phyloP scores from a whole-genome alignment of 116 monocot genomes.

The Papilionanthe hybrid region DNA sequence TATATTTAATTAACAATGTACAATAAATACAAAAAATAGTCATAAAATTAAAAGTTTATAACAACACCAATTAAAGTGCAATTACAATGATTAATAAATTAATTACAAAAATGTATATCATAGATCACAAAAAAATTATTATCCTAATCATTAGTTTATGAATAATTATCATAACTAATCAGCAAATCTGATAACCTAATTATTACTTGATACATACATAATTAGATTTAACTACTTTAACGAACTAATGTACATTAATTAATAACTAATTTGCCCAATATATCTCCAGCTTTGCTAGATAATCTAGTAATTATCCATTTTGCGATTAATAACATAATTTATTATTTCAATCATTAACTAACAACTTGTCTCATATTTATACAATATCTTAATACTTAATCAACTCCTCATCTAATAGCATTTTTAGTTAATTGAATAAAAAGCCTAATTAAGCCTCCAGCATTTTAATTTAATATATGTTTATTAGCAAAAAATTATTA shows the following conservation, averaged over 20 bases:
- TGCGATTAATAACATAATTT: not conserved
- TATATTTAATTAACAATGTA: not conserved
- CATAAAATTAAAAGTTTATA: not conserved
- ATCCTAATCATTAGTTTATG: not conserved
- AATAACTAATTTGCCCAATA: not conserved
- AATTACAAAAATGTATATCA: not conserved
- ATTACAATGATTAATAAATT: not conserved
- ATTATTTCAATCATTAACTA: not conserved
- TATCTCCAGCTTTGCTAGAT: not conserved
- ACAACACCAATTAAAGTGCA: not conserved
- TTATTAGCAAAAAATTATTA: not conserved
- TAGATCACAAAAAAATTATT: not conserved
- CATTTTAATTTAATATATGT: not conserved
- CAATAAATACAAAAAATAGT: not conserved
- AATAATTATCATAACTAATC: not conserved
- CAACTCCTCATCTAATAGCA: not conserved
- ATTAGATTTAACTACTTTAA: not conserved
- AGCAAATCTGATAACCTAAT: not conserved
- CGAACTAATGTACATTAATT: not conserved
- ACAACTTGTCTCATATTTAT: not conserved
- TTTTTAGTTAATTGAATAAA: not conserved
- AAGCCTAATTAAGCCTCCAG: not conserved
- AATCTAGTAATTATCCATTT: not conserved
- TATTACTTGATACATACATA: not conserved
- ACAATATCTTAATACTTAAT: not conserved